A percentile compares a stretch with the other conserved stretches of the same genome.
phyloP scores from a whole-genome alignment of 1,284 basidiomycete genomes.

The Pascua sp. region DNA sequence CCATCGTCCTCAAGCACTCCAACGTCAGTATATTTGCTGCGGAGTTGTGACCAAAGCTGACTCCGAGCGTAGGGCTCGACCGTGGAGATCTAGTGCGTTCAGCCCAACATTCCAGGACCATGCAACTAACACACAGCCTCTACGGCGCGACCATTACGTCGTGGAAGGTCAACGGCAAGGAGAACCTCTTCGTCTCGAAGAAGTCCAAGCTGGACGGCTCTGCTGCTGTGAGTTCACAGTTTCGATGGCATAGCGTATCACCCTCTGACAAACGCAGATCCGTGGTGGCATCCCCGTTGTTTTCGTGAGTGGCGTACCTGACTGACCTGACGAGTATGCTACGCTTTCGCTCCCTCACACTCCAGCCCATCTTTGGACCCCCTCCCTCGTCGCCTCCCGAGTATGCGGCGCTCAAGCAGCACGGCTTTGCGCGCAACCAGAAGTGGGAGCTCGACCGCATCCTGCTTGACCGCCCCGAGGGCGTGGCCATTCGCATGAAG shows the following conservation, averaged over 20 bases:
- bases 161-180: constrained; percentile 54
- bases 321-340: not conserved
- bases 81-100: constrained; percentile 57
- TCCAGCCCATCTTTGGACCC: constrained; percentile 71
- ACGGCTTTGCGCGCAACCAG: constrained; percentile 76
- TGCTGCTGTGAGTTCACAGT: constrained; percentile 52
- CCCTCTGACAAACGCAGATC: constrained; percentile 44
- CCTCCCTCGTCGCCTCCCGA: constrained; percentile 53
- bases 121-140: constrained; percentile 39
- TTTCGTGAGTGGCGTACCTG: constrained; percentile 50
- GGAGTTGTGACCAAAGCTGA: not conserved
- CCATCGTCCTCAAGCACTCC: constrained; percentile 36
- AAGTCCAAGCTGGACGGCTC: constrained; percentile 71
- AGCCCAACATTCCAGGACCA: no score
- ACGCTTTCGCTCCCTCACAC: not conserved
- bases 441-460: constrained; percentile 65
- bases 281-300: constrained; percentile 80
- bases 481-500: constrained; percentile 68
- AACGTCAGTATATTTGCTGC: constrained; percentile 27
- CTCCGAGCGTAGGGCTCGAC: constrained; percentile 59
- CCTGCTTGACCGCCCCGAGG: constrained; percentile 65
- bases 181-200: constrained; percentile 76
- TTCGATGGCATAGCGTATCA: no score
- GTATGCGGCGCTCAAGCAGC: constrained; percentile 69
- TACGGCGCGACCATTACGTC: constrained; percentile 69